Conservation (phyloP, 169 alveolate species). For the Cyclospora cayetanensis region DNA sequence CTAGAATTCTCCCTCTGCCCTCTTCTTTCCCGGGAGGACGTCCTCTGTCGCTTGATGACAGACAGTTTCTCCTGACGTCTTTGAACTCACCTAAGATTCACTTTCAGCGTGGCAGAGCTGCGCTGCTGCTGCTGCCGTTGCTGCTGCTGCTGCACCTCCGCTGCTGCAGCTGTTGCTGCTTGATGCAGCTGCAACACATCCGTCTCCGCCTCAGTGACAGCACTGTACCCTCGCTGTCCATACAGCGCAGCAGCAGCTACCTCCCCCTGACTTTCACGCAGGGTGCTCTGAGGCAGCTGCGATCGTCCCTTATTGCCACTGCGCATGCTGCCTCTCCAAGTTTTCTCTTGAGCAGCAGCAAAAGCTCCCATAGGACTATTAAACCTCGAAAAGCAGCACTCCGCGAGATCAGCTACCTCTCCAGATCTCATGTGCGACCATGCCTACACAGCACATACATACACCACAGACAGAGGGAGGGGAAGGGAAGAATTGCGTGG, state of each 20-base stretch:
- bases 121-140: slow-evolving; percentile 3
- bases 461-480: too few species aligned
- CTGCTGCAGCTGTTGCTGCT: slow-evolving; percentile 46
- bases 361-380: slow-evolving; percentile 1
- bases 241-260: background rate
- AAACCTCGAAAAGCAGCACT: slow-evolving; percentile 26
- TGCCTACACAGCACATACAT: slow-evolving; percentile 41
- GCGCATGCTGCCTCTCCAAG: slow-evolving; percentile 11
- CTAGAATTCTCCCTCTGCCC: too few species aligned
- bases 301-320: background rate
- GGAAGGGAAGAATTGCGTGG: too few species aligned
- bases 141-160: background rate
- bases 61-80: background rate
- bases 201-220: background rate
- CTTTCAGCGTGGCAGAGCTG: background rate
- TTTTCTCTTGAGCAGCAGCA: background rate
- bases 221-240: background rate
- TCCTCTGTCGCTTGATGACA: too few species aligned
- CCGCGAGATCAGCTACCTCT: slow-evolving; percentile 65
- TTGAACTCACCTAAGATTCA: slow-evolving; percentile 19
- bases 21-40: background rate
- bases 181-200: slow-evolving; percentile 46
- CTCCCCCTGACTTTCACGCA: too few species aligned
- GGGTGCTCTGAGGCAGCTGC: slow-evolving; percentile 28
- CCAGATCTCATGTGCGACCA: slow-evolving; percentile 65